phyloP scores from a whole-genome alignment of 2,329 filamentous ascomycete genomes.

The Penicillium occitanis region DNA sequence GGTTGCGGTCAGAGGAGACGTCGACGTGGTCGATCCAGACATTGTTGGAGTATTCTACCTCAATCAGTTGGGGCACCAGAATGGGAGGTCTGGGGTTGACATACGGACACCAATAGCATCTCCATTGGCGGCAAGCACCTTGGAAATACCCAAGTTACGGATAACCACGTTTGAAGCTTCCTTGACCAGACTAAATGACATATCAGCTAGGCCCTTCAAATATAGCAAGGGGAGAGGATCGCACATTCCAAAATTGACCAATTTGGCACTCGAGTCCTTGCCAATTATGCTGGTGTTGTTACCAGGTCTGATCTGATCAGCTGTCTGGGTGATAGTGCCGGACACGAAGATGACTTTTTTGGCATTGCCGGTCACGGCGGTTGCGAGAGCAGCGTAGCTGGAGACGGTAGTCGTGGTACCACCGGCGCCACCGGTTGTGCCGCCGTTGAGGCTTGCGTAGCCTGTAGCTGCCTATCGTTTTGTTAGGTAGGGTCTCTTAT shows the following conservation, averaged over 20 bases:
- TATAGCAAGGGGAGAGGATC: neutral
- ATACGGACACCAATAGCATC: neutral
- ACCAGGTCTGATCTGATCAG: neutral
- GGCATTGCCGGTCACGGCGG: neutral
- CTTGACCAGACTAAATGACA: neutral
- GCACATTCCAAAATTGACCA: neutral
- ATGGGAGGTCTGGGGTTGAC: neutral
- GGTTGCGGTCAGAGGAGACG: neutral
- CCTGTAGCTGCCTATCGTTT: neutral
- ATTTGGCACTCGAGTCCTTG: neutral
- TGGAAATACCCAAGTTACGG: neutral
- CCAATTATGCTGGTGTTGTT: neutral
- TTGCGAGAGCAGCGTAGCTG: neutral
- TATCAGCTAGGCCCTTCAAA: neutral
- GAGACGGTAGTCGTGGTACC: neutral
- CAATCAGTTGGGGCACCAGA: neutral
- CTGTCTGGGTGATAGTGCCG: neutral
- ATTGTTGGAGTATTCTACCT: neutral
- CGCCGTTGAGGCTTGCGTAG: neutral
- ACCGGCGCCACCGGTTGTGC: neutral
- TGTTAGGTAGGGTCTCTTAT: neutral
- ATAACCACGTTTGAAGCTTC: neutral
- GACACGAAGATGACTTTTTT: neutral
- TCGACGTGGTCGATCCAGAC: slow-evolving; percentile 3
- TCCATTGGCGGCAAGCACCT: neutral